These are phyloP conservation scores for Daphne laureola DNA, from an alignment of 441 rosid species.

Conservation along the genomic window DNA sequence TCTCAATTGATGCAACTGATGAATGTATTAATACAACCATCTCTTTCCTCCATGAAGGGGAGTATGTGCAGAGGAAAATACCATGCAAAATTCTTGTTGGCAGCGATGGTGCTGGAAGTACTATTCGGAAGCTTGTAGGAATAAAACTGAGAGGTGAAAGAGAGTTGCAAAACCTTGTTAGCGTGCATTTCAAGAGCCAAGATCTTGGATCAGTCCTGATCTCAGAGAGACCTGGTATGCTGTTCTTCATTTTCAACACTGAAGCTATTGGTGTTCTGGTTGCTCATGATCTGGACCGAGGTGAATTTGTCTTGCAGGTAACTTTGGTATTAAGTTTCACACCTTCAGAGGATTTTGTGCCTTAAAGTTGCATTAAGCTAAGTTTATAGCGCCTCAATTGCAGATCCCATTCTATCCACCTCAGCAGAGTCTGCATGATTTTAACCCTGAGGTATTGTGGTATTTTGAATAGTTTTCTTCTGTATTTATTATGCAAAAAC, in stretches of 20 bases:
- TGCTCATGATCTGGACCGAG: conserved; percentile 87
- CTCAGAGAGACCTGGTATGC: conserved; percentile 75
- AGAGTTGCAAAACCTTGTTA: conserved; percentile 80
- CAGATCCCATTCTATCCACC: conserved; percentile 94
- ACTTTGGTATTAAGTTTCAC: conserved; percentile 3
- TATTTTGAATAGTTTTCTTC: background rate
- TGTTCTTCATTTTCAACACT: conserved; percentile 83
- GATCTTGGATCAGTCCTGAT: conserved; percentile 69
- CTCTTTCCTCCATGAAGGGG: conserved; percentile 44
- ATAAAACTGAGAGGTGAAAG: conserved; percentile 65
- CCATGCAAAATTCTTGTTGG: conserved; percentile 64
- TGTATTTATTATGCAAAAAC: too few species aligned
- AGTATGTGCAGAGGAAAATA: conserved; percentile 38
- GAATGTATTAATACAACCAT: conserved; percentile 46
- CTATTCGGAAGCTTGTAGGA: conserved; percentile 55
- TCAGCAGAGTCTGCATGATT: conserved; percentile 74
- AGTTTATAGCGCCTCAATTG: conserved; percentile 15
- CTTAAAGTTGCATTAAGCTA: conserved; percentile 4
- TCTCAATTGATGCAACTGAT: conserved; percentile 41
- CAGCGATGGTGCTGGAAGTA: conserved; percentile 90
- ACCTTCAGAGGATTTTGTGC: conserved; percentile 4
- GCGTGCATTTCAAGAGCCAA: conserved; percentile 81
- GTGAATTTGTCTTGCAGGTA: conserved; percentile 95
- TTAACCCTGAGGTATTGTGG: conserved; percentile 51
- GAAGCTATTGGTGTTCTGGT: conserved; percentile 89